phyloP scores from a whole-genome alignment of 1,139 yeast genomes.

The Magnusiomyces paraingens region DNA sequence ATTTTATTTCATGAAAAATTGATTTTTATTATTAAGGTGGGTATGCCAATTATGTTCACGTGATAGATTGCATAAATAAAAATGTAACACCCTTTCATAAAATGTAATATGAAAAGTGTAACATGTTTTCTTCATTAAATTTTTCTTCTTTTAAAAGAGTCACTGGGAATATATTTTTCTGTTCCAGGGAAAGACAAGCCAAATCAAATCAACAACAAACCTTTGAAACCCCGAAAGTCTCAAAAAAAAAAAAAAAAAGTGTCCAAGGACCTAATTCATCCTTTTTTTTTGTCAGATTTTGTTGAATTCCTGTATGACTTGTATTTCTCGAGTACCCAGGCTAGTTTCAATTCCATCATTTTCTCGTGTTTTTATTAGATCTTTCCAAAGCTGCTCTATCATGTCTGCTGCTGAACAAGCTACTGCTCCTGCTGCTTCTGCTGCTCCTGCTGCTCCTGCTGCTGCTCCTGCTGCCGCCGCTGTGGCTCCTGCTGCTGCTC shows the following conservation, averaged over 20 bases:
- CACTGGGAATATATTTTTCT: neutral
- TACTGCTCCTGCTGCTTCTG: slow-evolving; percentile 9
- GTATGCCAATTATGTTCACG: neutral
- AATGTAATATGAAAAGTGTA: neutral
- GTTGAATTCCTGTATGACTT: neutral
- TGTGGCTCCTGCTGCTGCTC: slow-evolving; percentile 9
- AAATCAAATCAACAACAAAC: too few species aligned
- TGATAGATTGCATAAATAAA: neutral
- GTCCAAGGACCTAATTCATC: neutral
- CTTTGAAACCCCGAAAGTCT: too few species aligned
- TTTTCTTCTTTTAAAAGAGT: neutral
- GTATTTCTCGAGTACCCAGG: neutral
- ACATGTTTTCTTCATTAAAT: neutral
- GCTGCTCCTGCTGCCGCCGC: slow-evolving; percentile 15
- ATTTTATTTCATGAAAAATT: neutral
- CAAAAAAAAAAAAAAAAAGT: too few species aligned
- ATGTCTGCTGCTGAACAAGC: neutral
- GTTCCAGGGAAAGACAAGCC: too few species aligned
- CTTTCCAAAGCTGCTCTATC: neutral
- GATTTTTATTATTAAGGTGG: too few species aligned
- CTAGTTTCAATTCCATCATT: neutral
- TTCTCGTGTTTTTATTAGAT: neutral
- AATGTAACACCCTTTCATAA: neutral
- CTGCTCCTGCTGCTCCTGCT: slow-evolving; percentile 11
- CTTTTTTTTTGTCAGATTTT: neutral